Percentiles rank a stretch among this genome's conserved stretches.
phyloP scores from a whole-genome alignment of 345 rosid species.

The Corchorus capsularis region DNA sequence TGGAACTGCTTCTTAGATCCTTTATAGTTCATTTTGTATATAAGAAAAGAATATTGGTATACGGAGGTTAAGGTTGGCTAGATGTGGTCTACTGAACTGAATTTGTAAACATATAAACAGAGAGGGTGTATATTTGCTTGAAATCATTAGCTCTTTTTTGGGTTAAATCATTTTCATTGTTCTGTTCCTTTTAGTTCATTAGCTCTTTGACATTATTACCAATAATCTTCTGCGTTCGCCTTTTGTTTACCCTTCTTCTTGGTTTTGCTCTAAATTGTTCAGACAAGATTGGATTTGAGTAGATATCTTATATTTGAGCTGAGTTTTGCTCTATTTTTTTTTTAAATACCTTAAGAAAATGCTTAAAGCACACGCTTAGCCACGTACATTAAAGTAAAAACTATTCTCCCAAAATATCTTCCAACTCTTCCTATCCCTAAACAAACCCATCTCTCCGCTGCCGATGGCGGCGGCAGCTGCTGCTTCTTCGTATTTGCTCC shows the following conservation, averaged over 20 bases:
- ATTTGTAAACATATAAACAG: constrained; percentile 12
- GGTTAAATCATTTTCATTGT: not conserved
- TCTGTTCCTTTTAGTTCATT: not conserved
- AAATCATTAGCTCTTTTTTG: not conserved
- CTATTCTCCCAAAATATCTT: constrained; percentile 4
- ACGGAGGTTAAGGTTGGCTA: not conserved
- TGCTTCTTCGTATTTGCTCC: constrained; percentile 35
- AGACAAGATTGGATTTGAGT: too few species aligned
- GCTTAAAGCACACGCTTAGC: too few species aligned
- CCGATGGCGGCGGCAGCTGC: constrained; percentile 46
- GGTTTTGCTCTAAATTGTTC: too few species aligned
- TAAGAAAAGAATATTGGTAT: constrained; percentile 12
- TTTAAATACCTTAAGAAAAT: too few species aligned
- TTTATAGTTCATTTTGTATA: constrained; percentile 34
- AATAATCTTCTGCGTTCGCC: not conserved
- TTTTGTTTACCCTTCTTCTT: not conserved
- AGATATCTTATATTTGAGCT: too few species aligned
- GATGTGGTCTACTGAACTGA: constrained; percentile 13
- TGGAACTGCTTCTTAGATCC: constrained; percentile 6
- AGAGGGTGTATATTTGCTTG: constrained; percentile 1
- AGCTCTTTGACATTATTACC: not conserved
- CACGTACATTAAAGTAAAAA: too few species aligned
- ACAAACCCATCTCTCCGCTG: not conserved
- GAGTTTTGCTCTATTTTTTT: too few species aligned
- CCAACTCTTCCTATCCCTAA: too few species aligned